Evolutionary conservation across 75 land plant species (phyloP), one percentile per base, ranked within the genome.

Genomic region (Picea sitchensis): DNA sequence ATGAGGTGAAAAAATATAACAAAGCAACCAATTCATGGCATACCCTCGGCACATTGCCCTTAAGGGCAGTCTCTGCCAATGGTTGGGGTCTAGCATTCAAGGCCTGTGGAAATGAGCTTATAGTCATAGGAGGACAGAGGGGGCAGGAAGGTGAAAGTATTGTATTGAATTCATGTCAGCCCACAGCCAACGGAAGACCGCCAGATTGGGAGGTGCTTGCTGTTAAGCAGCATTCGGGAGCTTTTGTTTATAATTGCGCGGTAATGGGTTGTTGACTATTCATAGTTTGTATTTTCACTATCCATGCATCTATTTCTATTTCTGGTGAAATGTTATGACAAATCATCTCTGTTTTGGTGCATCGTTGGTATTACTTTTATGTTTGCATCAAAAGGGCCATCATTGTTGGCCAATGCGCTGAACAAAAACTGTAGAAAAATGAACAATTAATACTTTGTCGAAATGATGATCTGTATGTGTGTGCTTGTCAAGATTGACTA

Each of bases 41-140:
- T 47, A 75, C 81, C 21, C 73, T 89, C 51, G 83, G 79, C 38
- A 78, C 73, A 32, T 68, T 90, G 62, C 91, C 91, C 5, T 86
- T 89, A 23, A 83, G 88, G 32, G 88, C 86, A 56, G 88, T 86
- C 58, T 85, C 84, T 61, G 73, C 65, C 17, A 83, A 82, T 63
- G 91, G 92, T 17, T 89, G 92, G 91, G 91, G 91, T 20, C 34
- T 90, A n/a, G 92, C 88, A 15, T 90, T 89, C 80, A 89, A 84
- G 79, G 91, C 85, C 47, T 84, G 89, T 64, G 90, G 86, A 3
- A 73, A 81, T 36, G 80, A 47, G 60, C 57, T 88, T 21, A 31
- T 88, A 26, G 88, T 90, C 23, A 77, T 88, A 21, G 88, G 88
- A 17, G 90, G 89, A 6, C 86, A 82, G 4, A 81, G 88, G 21